A percentile compares a stretch with the other conserved stretches of the same genome.
Conservation (phyloP, 352 stramenopile genomes). For the Hyaloperonospora brassicae region DNA sequence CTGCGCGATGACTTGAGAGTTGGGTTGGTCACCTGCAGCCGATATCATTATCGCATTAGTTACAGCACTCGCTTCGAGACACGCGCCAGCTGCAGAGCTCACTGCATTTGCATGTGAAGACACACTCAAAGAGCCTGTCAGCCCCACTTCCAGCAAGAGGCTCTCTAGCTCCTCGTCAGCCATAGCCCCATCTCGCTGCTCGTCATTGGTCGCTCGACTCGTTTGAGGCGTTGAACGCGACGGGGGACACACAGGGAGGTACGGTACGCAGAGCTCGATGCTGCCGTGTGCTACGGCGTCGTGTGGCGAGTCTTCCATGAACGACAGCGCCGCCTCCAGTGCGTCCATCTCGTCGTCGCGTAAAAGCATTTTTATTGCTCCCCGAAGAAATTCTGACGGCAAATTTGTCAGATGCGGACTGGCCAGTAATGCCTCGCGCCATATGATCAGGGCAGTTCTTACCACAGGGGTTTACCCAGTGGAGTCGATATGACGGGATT, state of each 20-base stretch:
- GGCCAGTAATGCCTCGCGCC: too few species aligned
- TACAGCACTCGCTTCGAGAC: neutral
- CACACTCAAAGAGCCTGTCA: constrained; percentile 9
- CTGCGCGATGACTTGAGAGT: neutral
- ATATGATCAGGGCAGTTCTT: too few species aligned
- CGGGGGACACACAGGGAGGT: neutral
- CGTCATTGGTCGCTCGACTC: constrained; percentile 11
- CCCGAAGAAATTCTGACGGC: neutral
- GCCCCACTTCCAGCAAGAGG: constrained; percentile 22
- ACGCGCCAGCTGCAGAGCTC: neutral
- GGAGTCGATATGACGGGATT: too few species aligned
- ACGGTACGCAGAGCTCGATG: neutral
- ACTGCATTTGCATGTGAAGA: constrained; percentile 8
- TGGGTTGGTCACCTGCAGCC: neutral
- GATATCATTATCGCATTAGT: constrained; percentile 1
- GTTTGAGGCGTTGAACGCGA: neutral
- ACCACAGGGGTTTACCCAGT: too few species aligned
- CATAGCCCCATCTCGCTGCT: constrained; percentile 9
- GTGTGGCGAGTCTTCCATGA: constrained; percentile 25
- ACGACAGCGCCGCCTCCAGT: constrained; percentile 32
- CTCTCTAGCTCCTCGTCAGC: constrained; percentile 27
- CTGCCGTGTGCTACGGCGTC: neutral
- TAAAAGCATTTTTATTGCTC: constrained; percentile 15
- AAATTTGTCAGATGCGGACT: too few species aligned
- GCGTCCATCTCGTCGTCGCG: constrained; percentile 32